Evolutionary conservation across 2,329 filamentous ascomycete genomes (phyloP).

Genomic region (Geosmithia putterillii): DNA sequence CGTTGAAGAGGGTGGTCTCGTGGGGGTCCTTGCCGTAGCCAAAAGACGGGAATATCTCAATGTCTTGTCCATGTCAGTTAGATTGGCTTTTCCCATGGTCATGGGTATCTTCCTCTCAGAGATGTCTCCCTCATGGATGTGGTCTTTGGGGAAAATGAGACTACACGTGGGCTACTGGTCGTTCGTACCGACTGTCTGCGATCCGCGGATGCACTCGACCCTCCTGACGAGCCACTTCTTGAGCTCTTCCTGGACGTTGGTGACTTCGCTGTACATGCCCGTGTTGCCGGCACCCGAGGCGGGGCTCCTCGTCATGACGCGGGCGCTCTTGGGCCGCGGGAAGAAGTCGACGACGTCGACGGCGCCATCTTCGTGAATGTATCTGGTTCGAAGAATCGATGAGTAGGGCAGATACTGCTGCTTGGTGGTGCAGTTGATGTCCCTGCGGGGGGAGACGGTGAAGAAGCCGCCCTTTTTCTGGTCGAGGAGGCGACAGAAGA

Average conservation of each 20-base stretch:
- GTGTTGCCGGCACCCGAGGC: constrained; percentile 20
- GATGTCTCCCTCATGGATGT: no score
- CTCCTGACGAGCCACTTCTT: constrained; percentile 61
- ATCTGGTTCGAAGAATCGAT: constrained; percentile 67
- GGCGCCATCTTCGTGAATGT: constrained; percentile 64
- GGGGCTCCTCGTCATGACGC: constrained; percentile 30
- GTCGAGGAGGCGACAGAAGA: constrained; percentile 65
- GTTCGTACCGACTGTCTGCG: constrained; percentile 41
- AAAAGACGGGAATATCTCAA: constrained; percentile 63
- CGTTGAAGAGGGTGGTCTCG: constrained; percentile 40
- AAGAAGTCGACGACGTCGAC: constrained; percentile 67
- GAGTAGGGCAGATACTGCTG: constrained; percentile 67
- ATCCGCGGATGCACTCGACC: constrained; percentile 60
- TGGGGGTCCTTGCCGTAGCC: constrained; percentile 56
- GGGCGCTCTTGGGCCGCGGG: constrained; percentile 50
- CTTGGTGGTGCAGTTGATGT: constrained; percentile 52
- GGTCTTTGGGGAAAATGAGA: no score
- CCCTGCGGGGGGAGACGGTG: constrained; percentile 44
- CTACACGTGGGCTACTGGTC: neutral
- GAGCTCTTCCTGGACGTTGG: constrained; percentile 44
- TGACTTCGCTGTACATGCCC: constrained; percentile 40
- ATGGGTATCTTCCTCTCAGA: no score
- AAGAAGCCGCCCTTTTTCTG: constrained; percentile 66
- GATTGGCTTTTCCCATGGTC: neutral
- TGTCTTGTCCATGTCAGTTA: constrained; percentile 23